Evolutionary conservation across 169 alveolate species (phyloP), one percentile per base, ranked within the genome.

Genomic region (Cryptosporidium baileyi): DNA sequence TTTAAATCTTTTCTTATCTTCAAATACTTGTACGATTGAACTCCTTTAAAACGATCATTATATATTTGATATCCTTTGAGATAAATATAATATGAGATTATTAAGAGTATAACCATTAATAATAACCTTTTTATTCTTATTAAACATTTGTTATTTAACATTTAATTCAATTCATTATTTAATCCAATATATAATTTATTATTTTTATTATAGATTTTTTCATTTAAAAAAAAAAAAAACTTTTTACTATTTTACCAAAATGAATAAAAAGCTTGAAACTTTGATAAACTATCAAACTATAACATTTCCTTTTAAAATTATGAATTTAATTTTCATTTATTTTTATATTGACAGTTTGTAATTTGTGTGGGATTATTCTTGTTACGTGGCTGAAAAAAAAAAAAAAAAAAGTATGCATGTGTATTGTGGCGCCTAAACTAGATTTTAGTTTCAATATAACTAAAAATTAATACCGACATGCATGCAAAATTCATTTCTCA

Each of bases 301-400:
- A 13, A 28, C 60, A 63, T 41, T 36, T 63, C 80, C n/a, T 24
- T 26, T 8, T 44, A 24, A 0, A 1, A 8, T 45, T 63, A 4
- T 32, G 36, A 63, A 28, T 61, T 61, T 61, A 28, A 32, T 32
- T 65, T 65, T 65, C 17, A 26, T 51, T 51, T 28, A 28, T 65
- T 63, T 13, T 28, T 65, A 28, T 65, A 45, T 52, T 63, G 61
- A 15, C 38, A 63, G 59, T 63, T 45, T 63, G 59, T 65, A 32
- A 8, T 65, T 65, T 47, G 81, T 65, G 81, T 65, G 81, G 81
- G 81, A 65, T 63, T 63, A 63, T 36, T 0, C 63, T 24, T 57
- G n/a, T 61, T 65, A 65, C 81, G 81, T 65, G 81, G 81, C 47
- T 26, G 44, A 61, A 32, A 65, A 38, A 17, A 62, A 62, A 44